phyloP scores from a whole-genome alignment of 2,329 filamentous ascomycete genomes.

The Microsporum canis region DNA sequence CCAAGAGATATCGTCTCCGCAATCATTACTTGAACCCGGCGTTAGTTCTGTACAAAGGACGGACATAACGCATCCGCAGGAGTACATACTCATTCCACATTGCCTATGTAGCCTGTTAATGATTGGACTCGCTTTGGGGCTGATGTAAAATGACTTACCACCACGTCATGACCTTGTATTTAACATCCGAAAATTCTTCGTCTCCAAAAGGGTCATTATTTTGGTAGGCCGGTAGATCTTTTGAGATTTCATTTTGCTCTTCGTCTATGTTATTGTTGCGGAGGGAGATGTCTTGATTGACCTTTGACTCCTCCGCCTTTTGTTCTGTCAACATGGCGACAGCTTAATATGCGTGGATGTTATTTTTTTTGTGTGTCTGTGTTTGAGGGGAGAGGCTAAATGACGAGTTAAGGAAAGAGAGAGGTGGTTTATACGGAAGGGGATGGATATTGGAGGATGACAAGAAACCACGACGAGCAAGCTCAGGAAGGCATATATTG shows the following conservation, averaged over 20 bases:
- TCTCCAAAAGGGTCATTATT: slow-evolving; percentile 31
- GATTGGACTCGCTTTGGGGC: not conserved
- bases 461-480: not conserved
- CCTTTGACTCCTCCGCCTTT: not conserved
- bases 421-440: not conserved
- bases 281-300: not conserved
- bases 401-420: not conserved
- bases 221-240: slow-evolving; percentile 14
- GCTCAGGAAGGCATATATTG: not conserved
- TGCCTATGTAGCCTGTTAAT: slow-evolving; percentile 23
- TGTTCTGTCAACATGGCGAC: slow-evolving; percentile 1
- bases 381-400: not conserved
- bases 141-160: slow-evolving; percentile 23
- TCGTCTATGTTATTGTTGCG: slow-evolving; percentile 14
- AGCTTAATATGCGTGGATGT: not conserved
- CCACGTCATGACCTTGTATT: slow-evolving; percentile 44
- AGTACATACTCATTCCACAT: slow-evolving; percentile 29
- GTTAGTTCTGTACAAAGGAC: not conserved
- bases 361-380: not conserved
- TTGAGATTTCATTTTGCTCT: slow-evolving; percentile 11
- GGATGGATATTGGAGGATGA: not conserved
- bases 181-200: slow-evolving; percentile 33
- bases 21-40: slow-evolving; percentile 39
- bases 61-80: not conserved
- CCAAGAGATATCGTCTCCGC: slow-evolving; percentile 50